Evolutionary conservation across 2,329 filamentous ascomycete species (phyloP), one percentile per base, ranked within the genome.

Genomic region (Onygenales sp.): DNA sequence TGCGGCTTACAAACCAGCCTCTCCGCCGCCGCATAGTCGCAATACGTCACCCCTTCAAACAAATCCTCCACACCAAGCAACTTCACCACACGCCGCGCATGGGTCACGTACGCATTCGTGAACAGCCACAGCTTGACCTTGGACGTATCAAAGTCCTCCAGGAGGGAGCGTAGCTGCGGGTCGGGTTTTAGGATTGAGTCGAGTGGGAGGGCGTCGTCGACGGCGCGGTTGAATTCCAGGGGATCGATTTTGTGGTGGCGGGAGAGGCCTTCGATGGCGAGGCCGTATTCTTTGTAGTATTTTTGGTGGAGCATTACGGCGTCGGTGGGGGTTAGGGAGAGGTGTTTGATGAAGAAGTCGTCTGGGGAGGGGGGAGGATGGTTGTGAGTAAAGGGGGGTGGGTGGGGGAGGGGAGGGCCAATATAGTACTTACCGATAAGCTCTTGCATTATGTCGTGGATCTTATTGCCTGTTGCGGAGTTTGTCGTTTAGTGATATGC

Each of bases 201-300:
- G 3, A 98, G 79, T 0, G 93, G 91, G 21, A 98, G 74, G 2
- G 93, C 93, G 68, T 98, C 93, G 66, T 98, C 93, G 10, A 98
- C 93, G 71, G 95, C 86, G 59, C 81, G 74, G 69, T 98, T 98
- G 76, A 97, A 98, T 53, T 94, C 90, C 5, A 98, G 77, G 1
- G 93, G 88, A 64, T 97, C 89, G 63, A 98, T 95, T 70, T 95
- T 84, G 74, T 98, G 93, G 71, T 96, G 87, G 8, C 89, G 84
- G 39, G 95, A 89, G 1, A 98, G 80, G 1, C 93, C 93, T 73
- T 97, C 90, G 59, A 98, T 94, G 33, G 93, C 93, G n/a, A 98
- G 82, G 33, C 94, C 93, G 68, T 98, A 98, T 69, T 88, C 90
- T 64, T 84, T 86, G 75, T 97, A 98, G 75, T 98, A 98, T 63